phyloP scores from a whole-genome alignment of 768 basidiomycete species.

The Antrodiella citrinella region DNA sequence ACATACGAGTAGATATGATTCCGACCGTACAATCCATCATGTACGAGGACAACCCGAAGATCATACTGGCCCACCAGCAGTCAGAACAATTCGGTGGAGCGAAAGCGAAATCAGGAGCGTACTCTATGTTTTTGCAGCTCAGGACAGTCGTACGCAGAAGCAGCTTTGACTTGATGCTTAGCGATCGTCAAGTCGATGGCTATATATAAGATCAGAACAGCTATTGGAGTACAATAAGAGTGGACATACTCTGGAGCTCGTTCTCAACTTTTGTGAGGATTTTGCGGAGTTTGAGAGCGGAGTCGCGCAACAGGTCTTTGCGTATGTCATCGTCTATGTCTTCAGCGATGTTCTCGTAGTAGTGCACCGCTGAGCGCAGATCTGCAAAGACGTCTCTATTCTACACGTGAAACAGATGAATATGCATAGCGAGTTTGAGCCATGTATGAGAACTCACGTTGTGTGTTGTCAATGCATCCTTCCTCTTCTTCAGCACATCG shows the following conservation, averaged over 20 bases:
- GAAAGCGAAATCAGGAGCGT: slow-evolving; percentile 12
- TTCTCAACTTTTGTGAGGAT: slow-evolving; percentile 45
- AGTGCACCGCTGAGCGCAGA: slow-evolving; percentile 53
- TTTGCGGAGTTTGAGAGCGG: slow-evolving; percentile 42
- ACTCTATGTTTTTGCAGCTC: slow-evolving; percentile 59
- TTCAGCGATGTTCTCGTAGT: slow-evolving; percentile 61
- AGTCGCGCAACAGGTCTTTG: slow-evolving; percentile 31
- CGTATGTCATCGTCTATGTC: slow-evolving; percentile 38
- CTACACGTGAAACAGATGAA: slow-evolving; percentile 28
- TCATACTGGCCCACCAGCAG: slow-evolving; percentile 59
- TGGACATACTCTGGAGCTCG: slow-evolving; percentile 42
- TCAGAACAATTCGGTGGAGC: not conserved
- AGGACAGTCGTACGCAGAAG: slow-evolving; percentile 47
- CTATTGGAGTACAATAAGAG: not conserved
- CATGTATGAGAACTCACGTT: slow-evolving; percentile 38
- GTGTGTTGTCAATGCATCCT: slow-evolving; percentile 38
- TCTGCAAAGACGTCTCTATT: slow-evolving; percentile 55
- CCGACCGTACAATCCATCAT: slow-evolving; percentile 71
- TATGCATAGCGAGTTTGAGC: not conserved
- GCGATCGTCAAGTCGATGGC: slow-evolving; percentile 45
- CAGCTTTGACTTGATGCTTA: slow-evolving; percentile 35
- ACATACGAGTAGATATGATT: slow-evolving; percentile 77
- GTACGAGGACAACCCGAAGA: slow-evolving; percentile 68
- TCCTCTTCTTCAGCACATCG: slow-evolving; percentile 35
- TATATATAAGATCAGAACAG: slow-evolving; percentile 18